Base-by-base conservation (phyloP, 2,329 filamentous ascomycete species). In the Volutella citrinella region DNA sequence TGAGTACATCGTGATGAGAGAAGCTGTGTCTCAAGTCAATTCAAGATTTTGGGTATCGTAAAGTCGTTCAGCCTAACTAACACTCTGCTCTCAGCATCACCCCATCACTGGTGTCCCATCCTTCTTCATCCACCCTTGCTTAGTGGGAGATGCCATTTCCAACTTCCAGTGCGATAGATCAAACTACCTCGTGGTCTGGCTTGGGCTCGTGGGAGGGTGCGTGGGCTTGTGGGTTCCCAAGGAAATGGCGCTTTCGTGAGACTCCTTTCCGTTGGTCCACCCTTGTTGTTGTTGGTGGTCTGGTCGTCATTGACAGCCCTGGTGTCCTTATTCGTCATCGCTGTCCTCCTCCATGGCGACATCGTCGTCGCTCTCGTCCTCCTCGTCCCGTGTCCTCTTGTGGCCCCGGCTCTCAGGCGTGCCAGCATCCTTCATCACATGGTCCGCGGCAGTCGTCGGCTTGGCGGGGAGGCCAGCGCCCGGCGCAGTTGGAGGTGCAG, bases 61-160 rank as follows among this genome's bases (percentile, higher is more conserved):
- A 49, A 46, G 44, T 43, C 49, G 50, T 40, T 51, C 51, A 55
- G 53, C 56, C 52, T 51, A 48, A 66, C 65, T 68, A 66, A 72
- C 52, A 43, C 29, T 35, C 53, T 52, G 38, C 36, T 46, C 51
- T 57, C 64, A 91, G 80, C 82, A 94, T 61, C 89, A 97, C 70
- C 91, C 93, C 32, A 63, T 86, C 39, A 87, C 81, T 38, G 84
- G 84, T 33, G 63, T 82, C 38, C 87, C 89, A 24, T 78, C 80
- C 30, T 96, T 91, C 63, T 96, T 95, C 63, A 75, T 97, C 50
- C 93, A 98, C 65, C 91, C 93, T 16, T 97, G 93, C 64, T 79
- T 87, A 58, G 86, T 93, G 8, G 85, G 84, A 36, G 84, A 91
- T 46, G 85, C 86, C 32, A 85, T 97, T 75, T 69, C 70, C 48